These are phyloP conservation scores for Candida patagonica DNA, from an alignment of 805 yeast genomes.

Conservation along the genomic window DNA sequence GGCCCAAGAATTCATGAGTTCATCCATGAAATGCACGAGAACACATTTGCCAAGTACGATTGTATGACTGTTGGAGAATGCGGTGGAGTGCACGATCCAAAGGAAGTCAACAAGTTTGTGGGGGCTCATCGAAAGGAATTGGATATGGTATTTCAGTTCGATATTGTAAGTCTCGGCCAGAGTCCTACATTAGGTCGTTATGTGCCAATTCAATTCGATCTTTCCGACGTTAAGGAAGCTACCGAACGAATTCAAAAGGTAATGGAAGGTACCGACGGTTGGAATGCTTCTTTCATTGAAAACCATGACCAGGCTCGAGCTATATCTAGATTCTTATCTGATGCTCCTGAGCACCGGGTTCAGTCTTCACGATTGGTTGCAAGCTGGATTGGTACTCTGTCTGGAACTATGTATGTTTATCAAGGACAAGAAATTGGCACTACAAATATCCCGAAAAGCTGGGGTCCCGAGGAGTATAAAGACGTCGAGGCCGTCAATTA, in stretches of 20 bases:
- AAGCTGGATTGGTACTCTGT: too few relatives aligned
- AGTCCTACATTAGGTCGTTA: constrained; percentile 13
- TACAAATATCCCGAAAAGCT: too few relatives aligned
- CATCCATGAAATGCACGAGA: constrained; percentile 41
- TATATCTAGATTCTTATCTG: constrained; percentile 38
- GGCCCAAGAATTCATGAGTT: constrained; percentile 54
- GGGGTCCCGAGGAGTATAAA: too few relatives aligned
- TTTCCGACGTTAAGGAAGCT: constrained; percentile 6
- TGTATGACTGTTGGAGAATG: too few relatives aligned
- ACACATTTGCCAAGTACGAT: too few relatives aligned
- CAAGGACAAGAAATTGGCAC: too few relatives aligned
- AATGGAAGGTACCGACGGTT: constrained; percentile 26
- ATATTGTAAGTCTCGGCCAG: constrained; percentile 3
- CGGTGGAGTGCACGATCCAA: too few relatives aligned
- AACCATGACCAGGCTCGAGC: constrained; percentile 53
- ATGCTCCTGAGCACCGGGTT: constrained; percentile 28
- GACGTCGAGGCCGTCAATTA: too few relatives aligned
- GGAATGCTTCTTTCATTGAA: constrained; percentile 48
- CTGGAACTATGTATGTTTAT: too few relatives aligned
- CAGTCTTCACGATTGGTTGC: too few relatives aligned
- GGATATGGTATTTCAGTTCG: constrained; percentile 23
- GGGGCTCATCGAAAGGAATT: constrained; percentile 20
- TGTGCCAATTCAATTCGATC: constrained; percentile 6
- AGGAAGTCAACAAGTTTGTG: too few relatives aligned
- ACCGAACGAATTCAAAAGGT: constrained; percentile 7